Percentiles rank a stretch among this genome's conserved stretches.
Conservation (phyloP, 1,284 basidiomycete genomes). For the Lentinus polychrous region DNA sequence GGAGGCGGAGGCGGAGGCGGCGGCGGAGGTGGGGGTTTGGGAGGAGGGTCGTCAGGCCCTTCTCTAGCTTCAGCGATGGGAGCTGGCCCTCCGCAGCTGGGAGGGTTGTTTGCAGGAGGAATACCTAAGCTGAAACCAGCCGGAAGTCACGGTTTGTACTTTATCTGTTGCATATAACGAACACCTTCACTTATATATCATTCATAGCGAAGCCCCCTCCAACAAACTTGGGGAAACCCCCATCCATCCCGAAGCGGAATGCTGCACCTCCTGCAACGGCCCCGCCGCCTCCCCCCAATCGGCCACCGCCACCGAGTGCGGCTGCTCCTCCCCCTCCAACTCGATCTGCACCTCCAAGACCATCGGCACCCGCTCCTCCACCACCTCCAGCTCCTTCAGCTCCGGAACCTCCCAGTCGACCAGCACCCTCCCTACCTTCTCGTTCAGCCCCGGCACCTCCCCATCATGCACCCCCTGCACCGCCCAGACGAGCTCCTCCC, state of each 20-base stretch:
- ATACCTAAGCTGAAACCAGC: constrained; percentile 85
- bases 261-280: constrained; percentile 26
- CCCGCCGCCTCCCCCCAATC: constrained; percentile 26
- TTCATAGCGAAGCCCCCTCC: constrained; percentile 47
- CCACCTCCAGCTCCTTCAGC: constrained; percentile 18
- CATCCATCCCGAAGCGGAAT: constrained; percentile 53
- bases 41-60: constrained; percentile 29
- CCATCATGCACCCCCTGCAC: constrained; percentile 21
- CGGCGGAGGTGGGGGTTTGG: constrained; percentile 29
- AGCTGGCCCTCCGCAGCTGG: constrained; percentile 67
- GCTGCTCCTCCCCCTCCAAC: constrained; percentile 29
- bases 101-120: constrained; percentile 82
- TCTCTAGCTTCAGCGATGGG: constrained; percentile 27
- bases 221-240: constrained; percentile 57
- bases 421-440: constrained; percentile 19
- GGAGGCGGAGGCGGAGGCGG: constrained; percentile 33
- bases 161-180: constrained; percentile 11
- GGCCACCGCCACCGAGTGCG: constrained; percentile 27
- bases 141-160: constrained; percentile 48
- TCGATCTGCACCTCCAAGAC: constrained; percentile 22
- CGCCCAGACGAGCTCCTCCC: constrained; percentile 32
- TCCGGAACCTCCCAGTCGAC: constrained; percentile 20
- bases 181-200: constrained; percentile 1
- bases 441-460: constrained; percentile 25
- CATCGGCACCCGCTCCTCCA: constrained; percentile 18